Conservation (phyloP, 1,139 yeast species). For the Yamadazyma oceani region DNA sequence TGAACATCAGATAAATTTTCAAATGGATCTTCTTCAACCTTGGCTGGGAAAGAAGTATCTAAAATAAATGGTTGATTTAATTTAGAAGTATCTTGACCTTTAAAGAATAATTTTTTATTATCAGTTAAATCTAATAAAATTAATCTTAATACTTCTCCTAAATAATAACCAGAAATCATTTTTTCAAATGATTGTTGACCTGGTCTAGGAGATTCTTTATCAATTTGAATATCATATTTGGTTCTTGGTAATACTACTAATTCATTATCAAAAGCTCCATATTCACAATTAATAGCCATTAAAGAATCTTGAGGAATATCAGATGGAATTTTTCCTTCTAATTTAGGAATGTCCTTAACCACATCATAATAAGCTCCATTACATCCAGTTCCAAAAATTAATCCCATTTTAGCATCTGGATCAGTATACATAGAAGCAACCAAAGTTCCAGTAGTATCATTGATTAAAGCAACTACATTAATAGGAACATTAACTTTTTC, state of each 20-base stretch:
- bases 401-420: constrained; percentile 86
- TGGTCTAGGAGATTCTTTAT: constrained; percentile 89
- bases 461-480: constrained; percentile 85
- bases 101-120: constrained; percentile 62
- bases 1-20: constrained; percentile 80
- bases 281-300: constrained; percentile 98
- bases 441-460: constrained; percentile 96
- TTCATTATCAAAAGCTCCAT: constrained; percentile 96
- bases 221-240: constrained; percentile 78
- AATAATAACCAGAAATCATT: constrained; percentile 95
- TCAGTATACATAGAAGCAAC: constrained; percentile 95
- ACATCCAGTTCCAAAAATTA: constrained; percentile 97
- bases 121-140: constrained; percentile 71
- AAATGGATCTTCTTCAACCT: constrained; percentile 85
- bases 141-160: constrained; percentile 89
- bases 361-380: constrained; percentile 94
- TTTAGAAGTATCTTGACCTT: constrained; percentile 62
- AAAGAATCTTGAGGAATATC: constrained; percentile 66
- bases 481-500: constrained; percentile 68
- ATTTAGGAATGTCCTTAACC: constrained; percentile 74
- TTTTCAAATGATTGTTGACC: constrained; percentile 95
- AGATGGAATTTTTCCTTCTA: constrained; percentile 64
- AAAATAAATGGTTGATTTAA: constrained; percentile 62
- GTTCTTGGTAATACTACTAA: constrained; percentile 84
- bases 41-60: constrained; percentile 88